Evolutionary conservation across 2,329 filamentous ascomycete genomes (phyloP), one percentile per base, ranked within the genome.

Genomic region (Apiospora malaysiana): DNA sequence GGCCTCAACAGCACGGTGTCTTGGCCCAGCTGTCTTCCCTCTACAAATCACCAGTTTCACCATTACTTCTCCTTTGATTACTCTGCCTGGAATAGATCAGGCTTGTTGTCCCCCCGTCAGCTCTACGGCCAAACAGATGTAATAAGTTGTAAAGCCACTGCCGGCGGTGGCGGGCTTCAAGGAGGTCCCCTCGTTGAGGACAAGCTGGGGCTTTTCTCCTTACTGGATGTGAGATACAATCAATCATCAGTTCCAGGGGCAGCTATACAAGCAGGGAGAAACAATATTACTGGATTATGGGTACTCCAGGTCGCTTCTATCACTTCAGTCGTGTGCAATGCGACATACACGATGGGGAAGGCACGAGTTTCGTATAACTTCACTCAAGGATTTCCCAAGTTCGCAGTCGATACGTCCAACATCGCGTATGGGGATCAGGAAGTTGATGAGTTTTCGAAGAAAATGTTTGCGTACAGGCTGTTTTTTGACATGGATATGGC

Each of bases 221-320:
- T 69, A 9, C 42, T 69, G 27, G 49, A 69, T 37, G 68, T 69
- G 14, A 47, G 68, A 21, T 69, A 69, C 27, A 69, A 69, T 63
- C 68, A 69, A 42, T 37, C 68, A 25, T 69, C 68, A 59, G 49
- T 43, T 40, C 18, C 45, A 4, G 68, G 49, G 25, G 49, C 68
- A 42, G 16, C 37, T n/a, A 3, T 63, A 32, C 46, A 63, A 27
- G 9, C 46, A 32, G 68, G 63, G 23, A 56, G 16, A 21, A 27
- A 37, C 23, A 63, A 56, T 1, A 32, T 25, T 63, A 56, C 68
- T 8, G 49, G 46, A 16, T 23, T 37, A n/a, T 69, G 68, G 68
- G 68, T 47, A 40, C 43, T 69, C 49, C 68, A 63, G 49, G 40
- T 69, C 27, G 63, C 63, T 47, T 37, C 46, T 42, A 27, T 69